A percentile compares a stretch with the other conserved stretches of the same genome.
phyloP scores from a whole-genome alignment of 2,329 filamentous ascomycete genomes.

The Claviceps sp. region DNA sequence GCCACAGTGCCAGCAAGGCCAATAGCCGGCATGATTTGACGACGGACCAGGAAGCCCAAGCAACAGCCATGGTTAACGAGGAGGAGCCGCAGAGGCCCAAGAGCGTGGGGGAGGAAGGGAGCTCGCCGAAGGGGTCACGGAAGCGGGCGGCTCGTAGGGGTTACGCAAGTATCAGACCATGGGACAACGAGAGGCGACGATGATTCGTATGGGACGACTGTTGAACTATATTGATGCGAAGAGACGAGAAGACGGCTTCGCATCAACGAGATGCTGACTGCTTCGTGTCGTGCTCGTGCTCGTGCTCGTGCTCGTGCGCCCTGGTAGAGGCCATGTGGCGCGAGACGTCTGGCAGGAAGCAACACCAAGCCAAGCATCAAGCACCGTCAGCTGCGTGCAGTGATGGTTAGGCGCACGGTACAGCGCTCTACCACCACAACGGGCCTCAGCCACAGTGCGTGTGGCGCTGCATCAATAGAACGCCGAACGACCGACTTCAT shows the following conservation, averaged over 20 bases:
- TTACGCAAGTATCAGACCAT: not conserved
- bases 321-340: slow-evolving; percentile 8
- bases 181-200: not conserved
- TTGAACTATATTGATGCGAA: not conserved
- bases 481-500: not conserved
- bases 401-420: no score
- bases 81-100: not conserved
- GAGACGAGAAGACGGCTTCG: not conserved
- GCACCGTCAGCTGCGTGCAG: no score
- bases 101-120: not conserved
- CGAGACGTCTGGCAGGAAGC: not conserved
- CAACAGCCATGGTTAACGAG: slow-evolving; percentile 3
- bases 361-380: no score
- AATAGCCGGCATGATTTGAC: slow-evolving; percentile 10
- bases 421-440: no score
- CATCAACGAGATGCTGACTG: not conserved
- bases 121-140: not conserved
- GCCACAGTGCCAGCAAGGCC: slow-evolving; percentile 28
- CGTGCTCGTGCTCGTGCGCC: not conserved
- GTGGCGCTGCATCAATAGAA: not conserved
- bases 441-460: not conserved
- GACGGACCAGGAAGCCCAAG: not conserved
- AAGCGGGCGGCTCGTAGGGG: not conserved
- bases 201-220: not conserved
- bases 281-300: not conserved